These are phyloP conservation scores for Cladorrhinum sp. DNA, from an alignment of 2,329 filamentous ascomycete species.

Conservation along the genomic window DNA sequence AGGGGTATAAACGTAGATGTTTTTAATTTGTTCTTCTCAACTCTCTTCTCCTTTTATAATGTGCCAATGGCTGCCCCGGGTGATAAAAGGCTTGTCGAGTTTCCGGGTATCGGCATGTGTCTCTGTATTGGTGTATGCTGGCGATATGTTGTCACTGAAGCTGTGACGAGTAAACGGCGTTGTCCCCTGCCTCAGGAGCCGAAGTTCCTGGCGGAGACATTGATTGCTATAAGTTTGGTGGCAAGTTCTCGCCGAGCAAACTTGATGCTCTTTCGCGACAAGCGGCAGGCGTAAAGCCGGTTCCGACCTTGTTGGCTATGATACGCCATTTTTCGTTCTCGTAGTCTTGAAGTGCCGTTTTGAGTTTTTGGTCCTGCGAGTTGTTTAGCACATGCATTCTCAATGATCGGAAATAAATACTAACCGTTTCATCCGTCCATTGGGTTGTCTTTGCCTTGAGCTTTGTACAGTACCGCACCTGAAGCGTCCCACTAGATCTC, in stretches of 20 bases:
- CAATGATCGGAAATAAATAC: slow-evolving; percentile 29
- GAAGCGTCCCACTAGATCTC: slow-evolving; percentile 81
- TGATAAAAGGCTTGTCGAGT: not conserved
- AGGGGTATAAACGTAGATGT: slow-evolving; percentile 2
- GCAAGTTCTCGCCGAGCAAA: slow-evolving; percentile 44
- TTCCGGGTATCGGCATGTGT: not conserved
- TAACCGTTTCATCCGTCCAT: slow-evolving; percentile 91
- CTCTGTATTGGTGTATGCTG: not conserved
- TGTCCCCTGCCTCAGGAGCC: slow-evolving; percentile 47
- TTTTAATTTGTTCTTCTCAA: not conserved
- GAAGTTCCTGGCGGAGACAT: slow-evolving; percentile 49
- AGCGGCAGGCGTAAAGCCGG: slow-evolving; percentile 80
- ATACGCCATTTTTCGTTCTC: slow-evolving; percentile 92
- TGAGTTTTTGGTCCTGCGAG: slow-evolving; percentile 70
- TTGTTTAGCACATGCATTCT: not conserved
- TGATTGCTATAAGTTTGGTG: slow-evolving; percentile 50
- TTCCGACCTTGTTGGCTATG: slow-evolving; percentile 85
- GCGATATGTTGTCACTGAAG: slow-evolving; percentile 19
- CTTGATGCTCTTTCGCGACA: slow-evolving; percentile 78
- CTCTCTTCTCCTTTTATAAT: not conserved
- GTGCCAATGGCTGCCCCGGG: not conserved
- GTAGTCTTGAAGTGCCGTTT: slow-evolving; percentile 75
- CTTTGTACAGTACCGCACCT: slow-evolving; percentile 94
- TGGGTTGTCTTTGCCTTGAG: slow-evolving; percentile 89
- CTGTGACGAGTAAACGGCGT: slow-evolving; percentile 40